Evolutionary conservation across 192 early-diverging fungal species (phyloP).

Genomic region (Martensiomyces pterosporus): DNA sequence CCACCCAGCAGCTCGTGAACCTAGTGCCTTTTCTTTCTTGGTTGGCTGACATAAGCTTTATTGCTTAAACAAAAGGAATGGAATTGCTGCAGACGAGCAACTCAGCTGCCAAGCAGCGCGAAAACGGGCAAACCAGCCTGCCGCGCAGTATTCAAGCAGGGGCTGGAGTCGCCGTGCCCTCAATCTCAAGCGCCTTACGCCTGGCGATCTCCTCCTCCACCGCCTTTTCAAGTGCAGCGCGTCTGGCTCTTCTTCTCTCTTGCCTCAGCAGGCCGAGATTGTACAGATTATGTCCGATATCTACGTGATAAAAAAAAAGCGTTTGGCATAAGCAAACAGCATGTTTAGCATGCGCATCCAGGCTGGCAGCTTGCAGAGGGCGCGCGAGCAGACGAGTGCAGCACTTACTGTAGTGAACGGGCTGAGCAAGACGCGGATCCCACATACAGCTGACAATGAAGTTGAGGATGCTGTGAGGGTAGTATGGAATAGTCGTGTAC

Average conservation of each 20-base stretch:
- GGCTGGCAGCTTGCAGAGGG: no score
- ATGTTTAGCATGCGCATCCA: no score
- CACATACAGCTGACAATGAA: slow-evolving; percentile 28
- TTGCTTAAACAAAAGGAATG: no score
- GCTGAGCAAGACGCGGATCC: slow-evolving; percentile 17
- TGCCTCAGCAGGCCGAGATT: slow-evolving; percentile 17
- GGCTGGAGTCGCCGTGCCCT: no score
- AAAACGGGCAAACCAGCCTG: no score
- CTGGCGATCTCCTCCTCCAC: background rate
- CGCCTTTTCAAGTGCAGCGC: background rate
- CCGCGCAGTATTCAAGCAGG: no score
- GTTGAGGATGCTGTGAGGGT: slow-evolving; percentile 28
- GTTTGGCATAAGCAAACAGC: no score
- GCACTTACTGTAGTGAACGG: slow-evolving; percentile 24
- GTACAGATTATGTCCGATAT: slow-evolving; percentile 14
- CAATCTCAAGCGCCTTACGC: background rate
- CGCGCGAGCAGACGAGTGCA: background rate
- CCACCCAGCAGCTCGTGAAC: background rate
- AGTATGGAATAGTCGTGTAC: slow-evolving; percentile 28
- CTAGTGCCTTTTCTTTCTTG: no score
- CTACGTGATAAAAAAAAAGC: slow-evolving; percentile 7
- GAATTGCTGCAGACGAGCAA: no score
- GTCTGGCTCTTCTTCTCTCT: slow-evolving; percentile 11
- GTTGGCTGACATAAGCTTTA: no score
- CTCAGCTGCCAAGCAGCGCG: no score